These are phyloP conservation scores for Pseudopithomyces chartarum DNA, from an alignment of 2,329 filamentous ascomycete genomes.

Conservation along the genomic window DNA sequence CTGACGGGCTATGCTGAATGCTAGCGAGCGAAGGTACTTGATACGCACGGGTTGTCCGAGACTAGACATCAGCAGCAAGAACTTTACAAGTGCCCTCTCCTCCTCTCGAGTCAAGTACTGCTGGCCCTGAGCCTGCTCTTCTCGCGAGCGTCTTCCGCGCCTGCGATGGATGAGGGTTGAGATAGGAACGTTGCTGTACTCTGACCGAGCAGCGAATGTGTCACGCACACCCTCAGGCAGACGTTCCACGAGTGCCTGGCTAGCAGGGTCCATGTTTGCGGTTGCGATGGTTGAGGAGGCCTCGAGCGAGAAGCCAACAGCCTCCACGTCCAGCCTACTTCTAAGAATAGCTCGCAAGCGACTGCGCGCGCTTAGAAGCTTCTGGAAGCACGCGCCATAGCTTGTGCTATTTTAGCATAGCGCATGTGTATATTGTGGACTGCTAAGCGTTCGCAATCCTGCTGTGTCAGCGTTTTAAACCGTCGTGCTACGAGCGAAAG, in stretches of 20 bases:
- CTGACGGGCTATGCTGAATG: conserved; percentile 6
- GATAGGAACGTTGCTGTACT: conserved; percentile 15
- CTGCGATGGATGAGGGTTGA: conserved; percentile 18
- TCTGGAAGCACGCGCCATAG: no score
- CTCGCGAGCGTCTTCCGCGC: conserved; percentile 21
- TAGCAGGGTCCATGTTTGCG: conserved; percentile 16
- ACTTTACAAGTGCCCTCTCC: conserved; percentile 30
- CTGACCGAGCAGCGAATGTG: conserved; percentile 12
- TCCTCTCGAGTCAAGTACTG: conserved; percentile 34
- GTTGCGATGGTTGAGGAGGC: neutral
- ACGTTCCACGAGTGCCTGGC: no score
- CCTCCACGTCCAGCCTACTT: neutral
- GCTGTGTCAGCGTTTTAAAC: no score
- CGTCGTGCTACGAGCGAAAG: no score
- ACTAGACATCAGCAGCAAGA: conserved; percentile 14
- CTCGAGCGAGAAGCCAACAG: neutral
- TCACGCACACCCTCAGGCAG: conserved; percentile 8
- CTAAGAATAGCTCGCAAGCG: neutral
- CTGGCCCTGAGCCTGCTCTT: conserved; percentile 17
- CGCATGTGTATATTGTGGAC: no score
- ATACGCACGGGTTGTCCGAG: conserved; percentile 13
- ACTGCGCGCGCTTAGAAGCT: no score
- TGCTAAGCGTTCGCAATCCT: no score
- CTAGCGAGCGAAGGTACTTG: conserved; percentile 15
- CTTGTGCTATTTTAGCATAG: no score